Base-by-base conservation (phyloP, 805 yeast genomes). In the Pichia scutulata region DNA sequence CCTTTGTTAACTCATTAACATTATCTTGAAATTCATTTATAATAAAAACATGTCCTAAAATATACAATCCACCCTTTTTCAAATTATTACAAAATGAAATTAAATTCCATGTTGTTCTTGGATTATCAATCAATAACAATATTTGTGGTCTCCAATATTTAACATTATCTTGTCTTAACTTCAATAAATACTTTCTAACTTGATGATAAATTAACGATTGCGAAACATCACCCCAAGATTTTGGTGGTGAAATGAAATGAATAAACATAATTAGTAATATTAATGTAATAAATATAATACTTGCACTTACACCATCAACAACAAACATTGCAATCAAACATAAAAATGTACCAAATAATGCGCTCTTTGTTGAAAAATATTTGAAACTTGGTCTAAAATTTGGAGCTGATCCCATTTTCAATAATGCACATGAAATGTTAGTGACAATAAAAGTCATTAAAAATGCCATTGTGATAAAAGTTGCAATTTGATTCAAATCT, bases 91-190 rank as follows among this genome's bases (percentile, higher is more conserved):
- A 93, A 60, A 93, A 93, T 14, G 85, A 82, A 52, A 93, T 90
- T 55, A 93, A 70, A 57, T 85, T 87, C 97, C 97, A 92, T 28
- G 90, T 78, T 0, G 95, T 82, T 54, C 96, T 72, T 0, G 99
- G 98, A 58, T 89, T 86, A 60, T 93, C 98, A 40, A 90, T 92
- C 33, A 93, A 70, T 28, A 93, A 68, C 52, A 93, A 70, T 39
- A 93, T 84, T 65, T 93, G 99, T 0, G 99, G 99, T 58, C 99
- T 75, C 99, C 99, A 93, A 64, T 90, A 93, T 68, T 93, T 93
- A 47, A 93, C 97, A 64, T 92, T 95, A 61, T 93, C 96, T 59
- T 89, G 89, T 52, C 89, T 78, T 41, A 92, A 72, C 48, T 95
- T 73, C 52, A 93, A 69, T 42, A 89, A 70, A 62, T 93, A 93